Evolutionary conservation across 1,284 basidiomycete genomes (phyloP).

Genomic region (Abortiporus biennis): DNA sequence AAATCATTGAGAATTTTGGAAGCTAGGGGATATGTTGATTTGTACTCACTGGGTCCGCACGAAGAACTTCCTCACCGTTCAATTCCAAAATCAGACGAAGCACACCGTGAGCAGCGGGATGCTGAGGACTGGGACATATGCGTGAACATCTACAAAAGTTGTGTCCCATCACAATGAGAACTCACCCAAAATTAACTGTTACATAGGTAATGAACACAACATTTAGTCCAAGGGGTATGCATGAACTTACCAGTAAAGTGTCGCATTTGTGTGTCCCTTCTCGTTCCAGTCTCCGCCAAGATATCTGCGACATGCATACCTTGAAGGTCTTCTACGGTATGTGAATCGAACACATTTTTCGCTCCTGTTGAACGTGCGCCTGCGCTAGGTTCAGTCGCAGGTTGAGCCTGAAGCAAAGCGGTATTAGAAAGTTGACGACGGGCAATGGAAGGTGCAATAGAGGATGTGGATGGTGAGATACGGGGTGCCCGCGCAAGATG

Average conservation of each 20-base stretch:
- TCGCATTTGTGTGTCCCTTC: conserved; percentile 79
- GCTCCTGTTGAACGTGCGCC: conserved; percentile 19
- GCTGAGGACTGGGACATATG: conserved; percentile 68
- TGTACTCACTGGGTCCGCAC: conserved; percentile 76
- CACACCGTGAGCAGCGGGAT: conserved; percentile 98
- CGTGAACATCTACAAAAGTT: not conserved
- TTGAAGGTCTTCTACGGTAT: conserved; percentile 80
- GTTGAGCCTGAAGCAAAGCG: conserved; percentile 2
- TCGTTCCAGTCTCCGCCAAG: conserved; percentile 66
- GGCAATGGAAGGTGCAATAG: too few species aligned
- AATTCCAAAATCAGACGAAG: conserved; percentile 96
- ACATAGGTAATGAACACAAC: conserved; percentile 5
- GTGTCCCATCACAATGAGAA: not conserved
- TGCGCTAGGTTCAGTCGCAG: conserved; percentile 14
- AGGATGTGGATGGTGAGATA: conserved; percentile 9
- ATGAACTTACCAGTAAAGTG: conserved; percentile 78
- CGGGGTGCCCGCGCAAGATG: conserved; percentile 30
- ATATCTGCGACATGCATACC: conserved; percentile 73
- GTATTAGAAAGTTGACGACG: conserved; percentile 20
- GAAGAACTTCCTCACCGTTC: conserved; percentile 94
- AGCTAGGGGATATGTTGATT: not conserved
- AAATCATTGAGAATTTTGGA: conserved; percentile 1
- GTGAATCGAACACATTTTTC: conserved; percentile 53
- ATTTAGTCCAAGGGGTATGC: not conserved
- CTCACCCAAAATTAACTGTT: conserved; percentile 85